These are phyloP conservation scores for Cryptosporidium meleagridis DNA, from an alignment of 169 alveolate genomes.

Conservation along the genomic window DNA sequence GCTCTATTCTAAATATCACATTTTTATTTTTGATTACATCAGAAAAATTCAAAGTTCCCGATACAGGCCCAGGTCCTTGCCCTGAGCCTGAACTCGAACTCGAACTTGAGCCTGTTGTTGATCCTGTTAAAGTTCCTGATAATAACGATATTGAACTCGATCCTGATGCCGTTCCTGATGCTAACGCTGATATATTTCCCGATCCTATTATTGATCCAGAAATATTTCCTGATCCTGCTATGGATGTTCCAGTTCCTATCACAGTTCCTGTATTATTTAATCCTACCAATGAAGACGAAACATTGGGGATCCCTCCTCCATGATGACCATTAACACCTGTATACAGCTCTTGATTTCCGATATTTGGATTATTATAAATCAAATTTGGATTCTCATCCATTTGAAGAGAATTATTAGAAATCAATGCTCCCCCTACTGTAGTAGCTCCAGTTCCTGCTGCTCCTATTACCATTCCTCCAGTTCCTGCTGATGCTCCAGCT, in stretches of 20 bases:
- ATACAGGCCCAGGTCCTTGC: no score
- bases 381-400: neutral
- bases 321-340: neutral
- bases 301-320: neutral
- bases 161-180: neutral
- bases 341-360: neutral
- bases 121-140: neutral
- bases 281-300: neutral
- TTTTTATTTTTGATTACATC: neutral
- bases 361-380: neutral
- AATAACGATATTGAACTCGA: no score
- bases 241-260: neutral
- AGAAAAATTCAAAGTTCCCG: neutral
- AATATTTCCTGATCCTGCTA: neutral
- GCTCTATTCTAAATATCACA: conserved; percentile 35
- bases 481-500: neutral
- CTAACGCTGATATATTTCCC: neutral
- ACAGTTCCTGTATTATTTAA: neutral
- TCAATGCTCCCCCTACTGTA: neutral
- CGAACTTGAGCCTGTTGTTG: no score
- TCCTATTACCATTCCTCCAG: neutral
- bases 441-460: neutral
- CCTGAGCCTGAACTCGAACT: no score
- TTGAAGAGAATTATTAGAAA: no score
- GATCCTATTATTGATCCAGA: no score